phyloP scores from a whole-genome alignment of 1,139 yeast genomes.

The Meyerozyma smithsonii region DNA sequence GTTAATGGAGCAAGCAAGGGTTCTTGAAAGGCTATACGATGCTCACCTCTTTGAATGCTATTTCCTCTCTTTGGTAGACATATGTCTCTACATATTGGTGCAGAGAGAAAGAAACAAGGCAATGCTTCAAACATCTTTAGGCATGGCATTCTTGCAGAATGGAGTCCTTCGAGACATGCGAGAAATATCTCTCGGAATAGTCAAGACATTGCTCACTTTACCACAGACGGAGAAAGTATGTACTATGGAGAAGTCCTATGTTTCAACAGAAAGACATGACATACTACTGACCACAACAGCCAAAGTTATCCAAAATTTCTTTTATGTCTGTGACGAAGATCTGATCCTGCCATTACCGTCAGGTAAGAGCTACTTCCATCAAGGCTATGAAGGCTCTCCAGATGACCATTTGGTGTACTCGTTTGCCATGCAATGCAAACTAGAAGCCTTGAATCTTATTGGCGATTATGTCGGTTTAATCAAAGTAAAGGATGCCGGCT shows the following conservation, averaged over 20 bases:
- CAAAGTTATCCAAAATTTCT: background rate
- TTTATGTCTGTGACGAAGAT: background rate
- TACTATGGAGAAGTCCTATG: background rate
- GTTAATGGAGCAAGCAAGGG: conserved; percentile 18
- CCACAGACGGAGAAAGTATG: background rate
- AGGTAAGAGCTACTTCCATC: background rate
- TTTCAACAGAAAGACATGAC: background rate
- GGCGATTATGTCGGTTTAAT: background rate
- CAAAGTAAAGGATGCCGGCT: conserved; percentile 1
- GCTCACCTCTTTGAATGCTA: conserved; percentile 7
- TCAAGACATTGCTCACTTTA: background rate
- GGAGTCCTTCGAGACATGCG: conserved; percentile 35
- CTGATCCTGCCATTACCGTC: background rate
- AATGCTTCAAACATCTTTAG: conserved; percentile 38
- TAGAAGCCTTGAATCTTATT: background rate
- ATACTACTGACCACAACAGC: background rate
- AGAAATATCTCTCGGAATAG: conserved; percentile 4
- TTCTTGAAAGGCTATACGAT: conserved; percentile 16
- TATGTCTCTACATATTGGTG: conserved; percentile 21
- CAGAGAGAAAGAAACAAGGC: conserved; percentile 31
- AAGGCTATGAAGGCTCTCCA: conserved; percentile 1
- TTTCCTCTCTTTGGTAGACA: conserved; percentile 17
- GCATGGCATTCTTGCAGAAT: conserved; percentile 42
- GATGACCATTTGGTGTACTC: background rate
- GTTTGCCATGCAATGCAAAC: background rate